Evolutionary conservation across 2,329 filamentous ascomycete genomes (phyloP).

Genomic region (Cercospora janseana): DNA sequence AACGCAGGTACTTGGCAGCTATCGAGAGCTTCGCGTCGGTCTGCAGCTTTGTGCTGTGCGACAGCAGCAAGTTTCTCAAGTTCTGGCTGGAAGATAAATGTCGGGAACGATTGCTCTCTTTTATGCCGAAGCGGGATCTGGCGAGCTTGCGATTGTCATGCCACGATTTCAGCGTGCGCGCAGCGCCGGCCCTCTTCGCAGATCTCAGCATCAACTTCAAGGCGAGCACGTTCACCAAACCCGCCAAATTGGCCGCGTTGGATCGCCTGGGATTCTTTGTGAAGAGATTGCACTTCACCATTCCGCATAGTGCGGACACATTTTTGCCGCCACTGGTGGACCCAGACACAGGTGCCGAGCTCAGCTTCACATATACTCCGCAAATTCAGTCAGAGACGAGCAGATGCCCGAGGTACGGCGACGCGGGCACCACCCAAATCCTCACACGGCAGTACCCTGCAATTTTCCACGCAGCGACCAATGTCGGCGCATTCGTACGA

Average conservation of each 20-base stretch:
- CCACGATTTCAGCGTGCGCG: conserved; percentile 67
- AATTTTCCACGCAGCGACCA: conserved; percentile 84
- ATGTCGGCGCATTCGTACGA: conserved; percentile 78
- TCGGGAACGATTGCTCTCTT: conserved; percentile 46
- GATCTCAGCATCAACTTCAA: conserved; percentile 69
- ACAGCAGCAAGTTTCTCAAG: conserved; percentile 49
- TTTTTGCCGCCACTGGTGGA: conserved; percentile 83
- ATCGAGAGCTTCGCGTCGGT: conserved; percentile 47
- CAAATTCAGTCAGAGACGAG: conserved; percentile 58
- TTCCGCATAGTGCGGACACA: conserved; percentile 73
- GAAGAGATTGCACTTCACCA: conserved; percentile 72
- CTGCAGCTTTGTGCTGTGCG: conserved; percentile 51
- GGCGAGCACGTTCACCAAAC: conserved; percentile 71
- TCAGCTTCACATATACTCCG: conserved; percentile 78
- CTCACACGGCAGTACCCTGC: conserved; percentile 85
- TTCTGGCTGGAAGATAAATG: conserved; percentile 52
- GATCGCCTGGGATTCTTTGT: conserved; percentile 75
- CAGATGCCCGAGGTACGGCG: conserved; percentile 72
- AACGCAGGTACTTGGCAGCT: conserved; percentile 37
- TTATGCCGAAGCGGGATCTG: conserved; percentile 44
- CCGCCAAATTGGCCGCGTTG: conserved; percentile 69
- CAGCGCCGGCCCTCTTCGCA: conserved; percentile 68
- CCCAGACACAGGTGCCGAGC: conserved; percentile 71
- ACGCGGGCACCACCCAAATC: conserved; percentile 73
- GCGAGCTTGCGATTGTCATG: conserved; percentile 61